Evolutionary conservation across 768 basidiomycete species (phyloP).

Genomic region (Pisolithus marmoratus): DNA sequence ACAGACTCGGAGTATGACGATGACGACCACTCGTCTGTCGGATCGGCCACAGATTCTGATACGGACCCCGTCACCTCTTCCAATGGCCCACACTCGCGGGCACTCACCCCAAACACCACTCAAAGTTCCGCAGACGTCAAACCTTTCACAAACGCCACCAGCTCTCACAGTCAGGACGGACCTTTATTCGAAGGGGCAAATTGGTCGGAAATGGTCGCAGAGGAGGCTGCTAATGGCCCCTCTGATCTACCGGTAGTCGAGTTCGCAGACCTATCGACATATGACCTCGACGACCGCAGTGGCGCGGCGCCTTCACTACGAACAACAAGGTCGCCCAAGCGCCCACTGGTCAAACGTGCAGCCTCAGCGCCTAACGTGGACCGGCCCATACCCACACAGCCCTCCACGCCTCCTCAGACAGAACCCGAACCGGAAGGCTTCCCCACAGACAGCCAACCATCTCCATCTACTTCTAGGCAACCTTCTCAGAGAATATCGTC

Average conservation of each 20-base stretch:
- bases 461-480: slow-evolving; percentile 37
- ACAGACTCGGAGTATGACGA: slow-evolving; percentile 68
- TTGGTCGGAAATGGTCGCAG: slow-evolving; percentile 86
- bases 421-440: slow-evolving; percentile 10
- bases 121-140: slow-evolving; percentile 48
- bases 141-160: slow-evolving; percentile 18
- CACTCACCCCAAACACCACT: slow-evolving; percentile 64
- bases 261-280: slow-evolving; percentile 53
- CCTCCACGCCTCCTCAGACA: slow-evolving; percentile 9
- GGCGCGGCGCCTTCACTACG: slow-evolving; percentile 38
- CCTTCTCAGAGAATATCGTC: slow-evolving; percentile 16
- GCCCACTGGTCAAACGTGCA: slow-evolving; percentile 30
- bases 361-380: slow-evolving; percentile 29
- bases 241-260: slow-evolving; percentile 75
- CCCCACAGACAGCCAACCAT: slow-evolving; percentile 24
- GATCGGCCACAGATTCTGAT: slow-evolving; percentile 63
- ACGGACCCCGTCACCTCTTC: slow-evolving; percentile 57
- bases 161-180: slow-evolving; percentile 28
- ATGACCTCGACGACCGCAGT: slow-evolving; percentile 14
- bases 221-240: slow-evolving; percentile 57
- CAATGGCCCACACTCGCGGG: slow-evolving; percentile 40
- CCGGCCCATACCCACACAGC: slow-evolving; percentile 11
- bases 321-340: slow-evolving; percentile 35
- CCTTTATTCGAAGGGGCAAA: slow-evolving; percentile 55
- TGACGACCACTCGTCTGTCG: slow-evolving; percentile 52